A percentile compares a stretch with the other conserved stretches of the same genome.
These are phyloP conservation scores for Aspergillus felis DNA, from an alignment of 2,329 filamentous ascomycete species.

Conservation along the genomic window DNA sequence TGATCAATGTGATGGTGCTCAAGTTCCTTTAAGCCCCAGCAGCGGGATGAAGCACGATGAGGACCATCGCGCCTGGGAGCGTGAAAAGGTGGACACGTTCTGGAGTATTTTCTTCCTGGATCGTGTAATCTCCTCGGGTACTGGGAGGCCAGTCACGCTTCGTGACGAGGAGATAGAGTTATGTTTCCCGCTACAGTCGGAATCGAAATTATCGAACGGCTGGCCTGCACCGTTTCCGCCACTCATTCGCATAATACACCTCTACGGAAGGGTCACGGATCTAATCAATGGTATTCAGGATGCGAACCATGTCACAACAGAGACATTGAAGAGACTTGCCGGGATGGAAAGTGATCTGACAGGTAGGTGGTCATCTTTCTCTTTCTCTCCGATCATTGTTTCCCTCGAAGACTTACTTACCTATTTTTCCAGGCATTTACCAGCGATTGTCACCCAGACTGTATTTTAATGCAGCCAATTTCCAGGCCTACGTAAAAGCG, in stretches of 20 bases:
- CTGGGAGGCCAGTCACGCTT: slow-evolving; percentile 76
- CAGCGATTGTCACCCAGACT: slow-evolving; percentile 70
- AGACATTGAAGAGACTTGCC: slow-evolving; percentile 66
- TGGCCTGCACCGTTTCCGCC: slow-evolving; percentile 78
- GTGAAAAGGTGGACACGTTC: slow-evolving; percentile 80
- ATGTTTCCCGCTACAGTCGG: slow-evolving; percentile 58
- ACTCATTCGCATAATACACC: slow-evolving; percentile 76
- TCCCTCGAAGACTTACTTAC: slow-evolving; percentile 1
- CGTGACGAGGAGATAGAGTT: slow-evolving; percentile 83
- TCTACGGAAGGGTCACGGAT: slow-evolving; percentile 81
- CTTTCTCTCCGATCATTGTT: background rate
- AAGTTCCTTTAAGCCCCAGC: slow-evolving; percentile 26
- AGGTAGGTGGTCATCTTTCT: slow-evolving; percentile 36
- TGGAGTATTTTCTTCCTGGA: slow-evolving; percentile 90
- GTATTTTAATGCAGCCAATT: slow-evolving; percentile 81
- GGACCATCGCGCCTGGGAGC: slow-evolving; percentile 64
- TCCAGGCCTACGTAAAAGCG: slow-evolving; percentile 75
- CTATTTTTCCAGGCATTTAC: slow-evolving; percentile 49
- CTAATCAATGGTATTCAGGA: slow-evolving; percentile 76
- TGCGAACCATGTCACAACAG: slow-evolving; percentile 68
- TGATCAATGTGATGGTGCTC: slow-evolving; percentile 40
- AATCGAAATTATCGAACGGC: slow-evolving; percentile 52
- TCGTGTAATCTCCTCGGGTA: slow-evolving; percentile 81
- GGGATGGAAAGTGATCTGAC: slow-evolving; percentile 81
- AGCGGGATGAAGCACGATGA: slow-evolving; percentile 42